These are phyloP conservation scores for Wickerhamiella dianesei DNA, from an alignment of 805 yeast species.

Conservation along the genomic window DNA sequence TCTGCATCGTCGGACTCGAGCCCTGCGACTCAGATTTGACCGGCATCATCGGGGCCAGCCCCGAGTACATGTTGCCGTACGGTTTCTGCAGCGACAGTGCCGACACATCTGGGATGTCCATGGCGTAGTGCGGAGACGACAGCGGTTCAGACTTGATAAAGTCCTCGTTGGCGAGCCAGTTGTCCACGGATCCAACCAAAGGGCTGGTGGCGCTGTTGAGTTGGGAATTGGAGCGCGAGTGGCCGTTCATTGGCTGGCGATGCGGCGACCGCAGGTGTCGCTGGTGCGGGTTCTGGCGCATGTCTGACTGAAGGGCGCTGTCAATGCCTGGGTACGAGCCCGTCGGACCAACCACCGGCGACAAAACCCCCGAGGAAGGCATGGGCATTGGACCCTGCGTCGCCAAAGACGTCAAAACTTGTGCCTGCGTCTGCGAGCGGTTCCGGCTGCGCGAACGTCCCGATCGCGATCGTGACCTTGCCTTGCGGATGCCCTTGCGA, in stretches of 20 bases:
- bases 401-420: slow-evolving; percentile 4
- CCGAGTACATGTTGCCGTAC: background rate
- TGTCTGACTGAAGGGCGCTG: background rate
- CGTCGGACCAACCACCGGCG: background rate
- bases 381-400: background rate
- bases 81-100: background rate
- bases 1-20: background rate
- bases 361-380: background rate
- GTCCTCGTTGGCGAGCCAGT: background rate
- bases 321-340: background rate
- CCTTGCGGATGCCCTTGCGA: slow-evolving; percentile 6
- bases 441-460: slow-evolving; percentile 9
- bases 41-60: background rate
- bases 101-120: background rate
- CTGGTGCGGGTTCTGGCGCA: background rate
- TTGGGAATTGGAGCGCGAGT: background rate
- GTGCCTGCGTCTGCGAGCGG: slow-evolving; percentile 8
- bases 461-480: slow-evolving; percentile 4
- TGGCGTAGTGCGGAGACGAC: slow-evolving; percentile 1
- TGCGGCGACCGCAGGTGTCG: background rate
- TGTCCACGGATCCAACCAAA: background rate
- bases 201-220: background rate
- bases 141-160: background rate
- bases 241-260: background rate
- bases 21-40: background rate